phyloP scores from a whole-genome alignment of 2,329 filamentous ascomycete genomes.

The Sordariomycetes sp. region DNA sequence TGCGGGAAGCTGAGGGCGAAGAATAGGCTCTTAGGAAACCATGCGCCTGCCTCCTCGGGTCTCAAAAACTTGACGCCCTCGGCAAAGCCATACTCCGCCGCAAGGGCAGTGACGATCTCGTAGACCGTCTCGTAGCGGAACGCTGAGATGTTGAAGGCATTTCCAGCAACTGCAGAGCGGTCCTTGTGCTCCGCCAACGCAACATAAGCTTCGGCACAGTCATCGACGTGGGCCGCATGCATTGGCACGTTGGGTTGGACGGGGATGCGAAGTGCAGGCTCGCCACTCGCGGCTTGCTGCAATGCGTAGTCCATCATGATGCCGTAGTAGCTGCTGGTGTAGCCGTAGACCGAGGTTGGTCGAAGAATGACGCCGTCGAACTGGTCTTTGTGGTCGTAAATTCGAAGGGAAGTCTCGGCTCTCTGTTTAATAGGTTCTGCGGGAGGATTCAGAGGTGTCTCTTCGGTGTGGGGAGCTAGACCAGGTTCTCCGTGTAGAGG shows the following conservation, averaged over 20 bases:
- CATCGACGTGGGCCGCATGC: constrained; percentile 38
- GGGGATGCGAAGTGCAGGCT: constrained; percentile 19
- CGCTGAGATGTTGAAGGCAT: constrained; percentile 36
- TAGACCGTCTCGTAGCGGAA: constrained; percentile 31
- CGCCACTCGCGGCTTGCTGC: constrained; percentile 8
- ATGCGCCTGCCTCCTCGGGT: constrained; percentile 7
- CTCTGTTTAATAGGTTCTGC: constrained; percentile 17
- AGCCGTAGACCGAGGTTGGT: constrained; percentile 37
- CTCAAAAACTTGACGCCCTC: constrained; percentile 17
- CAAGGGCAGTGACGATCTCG: constrained; percentile 27
- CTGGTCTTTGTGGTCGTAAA: constrained; percentile 24
- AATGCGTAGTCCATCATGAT: constrained; percentile 25
- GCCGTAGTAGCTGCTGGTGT: constrained; percentile 33
- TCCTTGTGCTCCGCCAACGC: constrained; percentile 27
- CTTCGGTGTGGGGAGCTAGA: constrained; percentile 31
- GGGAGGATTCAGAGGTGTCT: constrained; percentile 23
- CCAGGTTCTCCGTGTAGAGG: constrained; percentile 20
- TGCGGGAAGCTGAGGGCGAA: constrained; percentile 26
- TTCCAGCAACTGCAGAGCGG: constrained; percentile 20
- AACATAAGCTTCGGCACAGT: constrained; percentile 38
- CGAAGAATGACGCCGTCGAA: constrained; percentile 34
- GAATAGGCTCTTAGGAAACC: constrained; percentile 10
- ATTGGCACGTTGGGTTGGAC: constrained; percentile 26
- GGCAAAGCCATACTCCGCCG: constrained; percentile 27
- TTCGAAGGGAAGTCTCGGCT: constrained; percentile 18